Evolutionary conservation across 257 asterid genomes (phyloP).

Genomic region (Phtheirospermum japonicum): DNA sequence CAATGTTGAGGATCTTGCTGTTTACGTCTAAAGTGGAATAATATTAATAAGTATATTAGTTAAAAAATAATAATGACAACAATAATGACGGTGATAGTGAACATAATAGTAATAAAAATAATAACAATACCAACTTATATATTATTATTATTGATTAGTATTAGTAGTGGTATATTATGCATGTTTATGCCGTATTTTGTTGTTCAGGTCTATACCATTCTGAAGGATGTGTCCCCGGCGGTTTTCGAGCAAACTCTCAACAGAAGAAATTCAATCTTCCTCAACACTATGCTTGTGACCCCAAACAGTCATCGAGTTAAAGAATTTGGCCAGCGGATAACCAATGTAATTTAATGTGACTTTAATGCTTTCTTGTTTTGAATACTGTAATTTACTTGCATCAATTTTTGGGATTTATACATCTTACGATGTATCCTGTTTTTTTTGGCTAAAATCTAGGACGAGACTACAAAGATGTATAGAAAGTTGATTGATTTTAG

Average conservation of each 20-base stretch:
- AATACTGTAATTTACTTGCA: constrained; percentile 2
- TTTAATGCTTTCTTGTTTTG: constrained; percentile 15
- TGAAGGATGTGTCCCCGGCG: constrained; percentile 62
- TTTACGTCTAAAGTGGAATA: constrained; percentile 7
- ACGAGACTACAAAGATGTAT: constrained; percentile 65
- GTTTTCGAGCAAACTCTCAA: constrained; percentile 43
- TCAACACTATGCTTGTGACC: constrained; percentile 70
- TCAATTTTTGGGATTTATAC: constrained; percentile 4
- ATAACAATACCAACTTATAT: background rate
- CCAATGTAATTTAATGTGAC: constrained; percentile 51
- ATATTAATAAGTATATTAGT: background rate
- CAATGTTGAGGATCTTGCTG: constrained; percentile 8
- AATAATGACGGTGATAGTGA: background rate
- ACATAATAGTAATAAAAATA: background rate
- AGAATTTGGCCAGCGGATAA: constrained; percentile 73
- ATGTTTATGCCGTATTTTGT: constrained; percentile 23
- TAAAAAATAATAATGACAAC: background rate
- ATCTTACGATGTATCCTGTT: constrained; percentile 20
- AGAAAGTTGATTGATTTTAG: constrained; percentile 66
- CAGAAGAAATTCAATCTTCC: constrained; percentile 59
- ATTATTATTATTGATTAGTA: background rate
- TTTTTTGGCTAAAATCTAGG: constrained; percentile 47
- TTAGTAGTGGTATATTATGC: background rate
- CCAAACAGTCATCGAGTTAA: constrained; percentile 89
- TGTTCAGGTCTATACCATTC: constrained; percentile 65